Evolutionary conservation across 805 yeast species (phyloP).

Genomic region (Torulaspora franciscae): DNA sequence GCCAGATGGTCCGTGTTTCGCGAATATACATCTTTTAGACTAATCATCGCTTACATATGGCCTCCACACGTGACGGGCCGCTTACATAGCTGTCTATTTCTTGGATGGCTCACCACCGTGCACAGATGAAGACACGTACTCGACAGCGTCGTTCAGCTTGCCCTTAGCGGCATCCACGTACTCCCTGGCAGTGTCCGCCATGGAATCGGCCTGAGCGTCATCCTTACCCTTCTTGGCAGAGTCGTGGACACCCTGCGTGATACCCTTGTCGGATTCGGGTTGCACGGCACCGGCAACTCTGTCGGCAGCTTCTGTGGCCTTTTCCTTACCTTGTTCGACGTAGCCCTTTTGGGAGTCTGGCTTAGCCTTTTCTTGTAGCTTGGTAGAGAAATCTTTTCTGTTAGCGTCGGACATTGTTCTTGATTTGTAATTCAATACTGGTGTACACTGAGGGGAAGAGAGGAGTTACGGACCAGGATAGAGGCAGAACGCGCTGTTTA

Average conservation of each 20-base stretch:
- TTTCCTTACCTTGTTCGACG: conserved; percentile 66
- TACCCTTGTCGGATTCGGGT: conserved; percentile 66
- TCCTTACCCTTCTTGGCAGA: conserved; percentile 51
- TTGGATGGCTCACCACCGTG: conserved; percentile 47
- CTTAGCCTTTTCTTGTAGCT: conserved; percentile 58
- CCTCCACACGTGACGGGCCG: not conserved
- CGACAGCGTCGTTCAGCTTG: conserved; percentile 42
- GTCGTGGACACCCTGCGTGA: conserved; percentile 65
- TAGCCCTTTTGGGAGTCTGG: conserved; percentile 68
- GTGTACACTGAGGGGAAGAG: not conserved
- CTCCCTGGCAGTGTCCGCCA: conserved; percentile 53
- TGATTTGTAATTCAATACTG: conserved; percentile 10
- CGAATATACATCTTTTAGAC: not conserved
- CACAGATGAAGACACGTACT: conserved; percentile 44
- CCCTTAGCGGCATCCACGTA: conserved; percentile 54
- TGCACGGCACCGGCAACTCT: conserved; percentile 51
- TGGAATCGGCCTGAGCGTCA: conserved; percentile 44
- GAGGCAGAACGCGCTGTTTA: not conserved
- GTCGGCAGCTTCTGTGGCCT: conserved; percentile 63
- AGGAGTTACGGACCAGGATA: not conserved
- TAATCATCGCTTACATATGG: not conserved
- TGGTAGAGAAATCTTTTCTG: conserved; percentile 72
- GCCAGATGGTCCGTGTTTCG: not conserved
- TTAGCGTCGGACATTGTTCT: conserved; percentile 47
- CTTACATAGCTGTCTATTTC: conserved; percentile 36